Evolutionary conservation across 2,329 filamentous ascomycete species (phyloP).

Genomic region (Colletotrichum sansevieriae): DNA sequence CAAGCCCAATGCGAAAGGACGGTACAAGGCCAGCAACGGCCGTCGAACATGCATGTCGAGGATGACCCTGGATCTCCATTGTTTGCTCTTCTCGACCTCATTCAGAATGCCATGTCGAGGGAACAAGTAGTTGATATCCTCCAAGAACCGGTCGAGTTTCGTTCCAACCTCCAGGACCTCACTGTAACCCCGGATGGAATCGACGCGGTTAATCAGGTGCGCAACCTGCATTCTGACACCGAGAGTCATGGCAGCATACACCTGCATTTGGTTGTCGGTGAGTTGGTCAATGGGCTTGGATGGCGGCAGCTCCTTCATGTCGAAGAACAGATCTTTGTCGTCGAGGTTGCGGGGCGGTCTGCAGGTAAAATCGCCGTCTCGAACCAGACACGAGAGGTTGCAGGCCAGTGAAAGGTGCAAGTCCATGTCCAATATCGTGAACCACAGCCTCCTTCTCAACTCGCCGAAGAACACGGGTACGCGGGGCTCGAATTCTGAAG

Average conservation of each 20-base stretch:
- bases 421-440: constrained; percentile 68
- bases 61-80: constrained; percentile 64
- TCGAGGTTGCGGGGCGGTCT: constrained; percentile 66
- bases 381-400: constrained; percentile 64
- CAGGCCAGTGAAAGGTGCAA: constrained; percentile 66
- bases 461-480: constrained; percentile 66
- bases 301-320: constrained; percentile 62
- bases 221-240: constrained; percentile 63
- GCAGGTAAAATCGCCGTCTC: constrained; percentile 67
- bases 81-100: constrained; percentile 60
- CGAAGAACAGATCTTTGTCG: constrained; percentile 62
- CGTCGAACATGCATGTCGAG: constrained; percentile 68
- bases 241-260: constrained; percentile 65
- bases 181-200: constrained; percentile 64
- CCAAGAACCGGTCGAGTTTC: constrained; percentile 66
- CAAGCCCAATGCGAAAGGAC: constrained; percentile 67
- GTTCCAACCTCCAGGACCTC: constrained; percentile 66
- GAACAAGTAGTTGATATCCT: constrained; percentile 67
- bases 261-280: constrained; percentile 67
- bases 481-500: constrained; percentile 64
- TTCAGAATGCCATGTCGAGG: constrained; percentile 60
- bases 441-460: constrained; percentile 67
- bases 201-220: constrained; percentile 64
- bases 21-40: constrained; percentile 65
- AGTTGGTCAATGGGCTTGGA: constrained; percentile 64